phyloP scores from a whole-genome alignment of 2,329 filamentous ascomycete species.

The Aspergillus pseudoterreus region DNA sequence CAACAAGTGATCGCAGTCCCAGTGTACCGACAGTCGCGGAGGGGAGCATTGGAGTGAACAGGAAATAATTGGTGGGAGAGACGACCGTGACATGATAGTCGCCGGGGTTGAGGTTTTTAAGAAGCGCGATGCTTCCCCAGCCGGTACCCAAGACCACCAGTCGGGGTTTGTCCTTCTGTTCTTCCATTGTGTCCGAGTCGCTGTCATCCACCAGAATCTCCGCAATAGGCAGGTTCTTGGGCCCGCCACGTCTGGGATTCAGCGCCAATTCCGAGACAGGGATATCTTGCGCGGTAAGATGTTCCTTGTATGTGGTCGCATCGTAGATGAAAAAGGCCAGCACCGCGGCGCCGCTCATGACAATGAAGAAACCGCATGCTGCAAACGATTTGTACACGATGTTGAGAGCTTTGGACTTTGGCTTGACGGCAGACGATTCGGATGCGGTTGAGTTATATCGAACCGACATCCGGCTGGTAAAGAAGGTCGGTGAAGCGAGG shows the following conservation, averaged over 20 bases:
- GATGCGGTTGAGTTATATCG: conserved; percentile 31
- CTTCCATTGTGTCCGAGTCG: conserved; percentile 66
- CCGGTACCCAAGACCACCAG: conserved; percentile 90
- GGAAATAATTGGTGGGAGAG: conserved; percentile 91
- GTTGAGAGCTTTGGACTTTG: conserved; percentile 36
- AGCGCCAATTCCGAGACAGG: conserved; percentile 81
- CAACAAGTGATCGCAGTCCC: conserved; percentile 84
- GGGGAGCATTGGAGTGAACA: conserved; percentile 97
- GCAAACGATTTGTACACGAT: conserved; percentile 68
- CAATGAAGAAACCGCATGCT: conserved; percentile 70
- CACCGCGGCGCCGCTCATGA: conserved; percentile 65
- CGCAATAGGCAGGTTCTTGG: conserved; percentile 91
- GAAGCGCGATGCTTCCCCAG: conserved; percentile 87
- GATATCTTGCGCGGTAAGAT: conserved; percentile 65
- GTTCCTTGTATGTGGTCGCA: conserved; percentile 80
- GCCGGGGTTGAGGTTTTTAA: conserved; percentile 85
- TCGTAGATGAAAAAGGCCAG: conserved; percentile 91
- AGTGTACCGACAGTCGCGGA: conserved; percentile 95
- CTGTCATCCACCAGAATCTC: conserved; percentile 87
- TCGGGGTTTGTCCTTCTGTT: conserved; percentile 81
- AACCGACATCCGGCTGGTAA: conserved; percentile 21
- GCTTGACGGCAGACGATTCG: conserved; percentile 14
- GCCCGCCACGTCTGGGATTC: conserved; percentile 75
- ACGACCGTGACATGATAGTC: conserved; percentile 96
- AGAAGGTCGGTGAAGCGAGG: conserved; percentile 18